Percentiles rank a stretch among this genome's conserved stretches.
Conservation (phyloP, 2,329 filamentous ascomycete genomes). For the Aspergillus sp. region DNA sequence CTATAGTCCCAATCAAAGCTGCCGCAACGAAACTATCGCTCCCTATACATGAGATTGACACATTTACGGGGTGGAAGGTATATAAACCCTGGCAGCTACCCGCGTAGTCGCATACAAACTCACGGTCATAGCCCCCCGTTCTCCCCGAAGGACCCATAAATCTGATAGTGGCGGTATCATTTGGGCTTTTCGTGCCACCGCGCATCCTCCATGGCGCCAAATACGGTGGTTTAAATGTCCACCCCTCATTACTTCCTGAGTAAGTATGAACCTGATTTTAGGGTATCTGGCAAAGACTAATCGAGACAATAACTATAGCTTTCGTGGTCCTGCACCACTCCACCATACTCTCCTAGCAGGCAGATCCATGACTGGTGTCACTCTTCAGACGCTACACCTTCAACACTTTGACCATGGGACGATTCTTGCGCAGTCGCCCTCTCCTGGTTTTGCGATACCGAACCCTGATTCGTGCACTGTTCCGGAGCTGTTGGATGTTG, state of each 20-base stretch:
- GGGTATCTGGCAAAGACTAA: background rate
- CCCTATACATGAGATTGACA: constrained; percentile 71
- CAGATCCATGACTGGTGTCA: constrained; percentile 67
- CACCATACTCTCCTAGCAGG: constrained; percentile 75
- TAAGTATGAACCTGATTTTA: constrained; percentile 39
- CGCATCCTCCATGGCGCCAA: constrained; percentile 67
- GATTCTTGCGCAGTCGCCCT: constrained; percentile 69
- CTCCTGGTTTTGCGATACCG: constrained; percentile 55
- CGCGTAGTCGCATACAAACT: constrained; percentile 14
- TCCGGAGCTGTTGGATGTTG: constrained; percentile 50
- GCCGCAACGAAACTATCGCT: constrained; percentile 65
- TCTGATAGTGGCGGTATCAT: constrained; percentile 88
- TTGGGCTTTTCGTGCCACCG: constrained; percentile 82
- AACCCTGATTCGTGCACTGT: constrained; percentile 50
- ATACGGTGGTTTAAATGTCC: constrained; percentile 90
- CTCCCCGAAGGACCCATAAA: constrained; percentile 56
- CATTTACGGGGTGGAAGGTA: constrained; percentile 79
- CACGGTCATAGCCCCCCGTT: constrained; percentile 52
- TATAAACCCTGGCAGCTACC: constrained; percentile 34
- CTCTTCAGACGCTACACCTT: constrained; percentile 82
- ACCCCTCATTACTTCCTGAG: constrained; percentile 88
- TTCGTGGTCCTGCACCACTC: constrained; percentile 82
- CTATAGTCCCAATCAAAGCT: constrained; percentile 69
- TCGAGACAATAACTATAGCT: constrained; percentile 46
- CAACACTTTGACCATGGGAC: constrained; percentile 74